Evolutionary conservation across 352 stramenopile species (phyloP).

Genomic region (Pythium phragmiticola): DNA sequence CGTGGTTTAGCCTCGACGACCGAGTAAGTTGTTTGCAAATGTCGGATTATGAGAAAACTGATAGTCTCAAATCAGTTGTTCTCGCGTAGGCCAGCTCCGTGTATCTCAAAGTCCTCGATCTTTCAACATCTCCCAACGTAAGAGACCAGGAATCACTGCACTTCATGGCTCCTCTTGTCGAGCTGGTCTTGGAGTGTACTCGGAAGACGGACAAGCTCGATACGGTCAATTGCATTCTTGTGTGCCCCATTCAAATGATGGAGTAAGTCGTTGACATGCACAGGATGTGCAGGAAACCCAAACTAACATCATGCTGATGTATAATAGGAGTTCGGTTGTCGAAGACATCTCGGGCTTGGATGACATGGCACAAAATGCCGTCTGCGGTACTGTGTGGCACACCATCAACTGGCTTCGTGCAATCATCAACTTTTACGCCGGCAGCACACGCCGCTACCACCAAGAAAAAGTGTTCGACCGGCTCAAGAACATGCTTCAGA

Average conservation of each 20-base stretch:
- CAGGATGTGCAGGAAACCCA: not conserved
- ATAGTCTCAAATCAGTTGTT: not conserved
- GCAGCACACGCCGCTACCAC: constrained; percentile 35
- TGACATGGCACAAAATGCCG: constrained; percentile 32
- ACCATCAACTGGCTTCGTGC: constrained; percentile 63
- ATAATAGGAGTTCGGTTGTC: constrained; percentile 37
- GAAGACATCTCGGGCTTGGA: constrained; percentile 44
- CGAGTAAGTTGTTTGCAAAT: not conserved
- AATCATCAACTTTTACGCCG: constrained; percentile 54
- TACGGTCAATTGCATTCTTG: constrained; percentile 47
- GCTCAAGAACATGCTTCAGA: constrained; percentile 38
- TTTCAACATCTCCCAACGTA: constrained; percentile 39
- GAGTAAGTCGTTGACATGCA: constrained; percentile 37
- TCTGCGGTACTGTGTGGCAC: constrained; percentile 54
- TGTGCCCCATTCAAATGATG: constrained; percentile 59
- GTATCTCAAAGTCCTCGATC: constrained; percentile 50
- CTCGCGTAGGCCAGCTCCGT: constrained; percentile 13
- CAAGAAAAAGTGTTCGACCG: constrained; percentile 38
- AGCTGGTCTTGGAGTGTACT: constrained; percentile 43
- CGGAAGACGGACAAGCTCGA: constrained; percentile 29
- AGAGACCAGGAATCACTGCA: constrained; percentile 44
- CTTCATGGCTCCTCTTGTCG: constrained; percentile 40
- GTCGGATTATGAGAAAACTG: not conserved
- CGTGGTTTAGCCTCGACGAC: constrained; percentile 38
- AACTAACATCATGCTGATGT: not conserved